Evolutionary conservation across 768 basidiomycete genomes (phyloP).

Genomic region (Tubosaeta sp.): DNA sequence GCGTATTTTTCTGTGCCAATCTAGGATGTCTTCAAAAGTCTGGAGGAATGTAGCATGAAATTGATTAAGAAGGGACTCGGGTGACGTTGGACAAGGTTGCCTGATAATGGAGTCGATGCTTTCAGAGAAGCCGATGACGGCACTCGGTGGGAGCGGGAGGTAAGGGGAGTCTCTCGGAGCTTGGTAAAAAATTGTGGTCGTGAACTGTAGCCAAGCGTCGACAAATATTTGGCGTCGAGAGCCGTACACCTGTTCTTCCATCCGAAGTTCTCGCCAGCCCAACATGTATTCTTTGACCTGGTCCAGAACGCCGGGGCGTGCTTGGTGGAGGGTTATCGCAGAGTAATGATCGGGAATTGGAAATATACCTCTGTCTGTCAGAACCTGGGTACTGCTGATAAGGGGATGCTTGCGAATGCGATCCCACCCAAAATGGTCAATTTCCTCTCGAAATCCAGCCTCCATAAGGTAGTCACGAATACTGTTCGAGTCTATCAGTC

Average conservation of each 20-base stretch:
- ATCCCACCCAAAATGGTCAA: constrained; percentile 29
- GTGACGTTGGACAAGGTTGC: constrained; percentile 5
- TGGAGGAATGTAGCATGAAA: constrained; percentile 14
- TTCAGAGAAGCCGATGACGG: constrained; percentile 22
- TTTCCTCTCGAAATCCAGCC: constrained; percentile 24
- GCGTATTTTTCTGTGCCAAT: constrained; percentile 25
- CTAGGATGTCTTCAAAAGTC: constrained; percentile 15
- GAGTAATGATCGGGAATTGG: neutral
- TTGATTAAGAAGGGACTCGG: constrained; percentile 13
- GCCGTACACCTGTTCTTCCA: constrained; percentile 28
- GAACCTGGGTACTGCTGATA: constrained; percentile 22
- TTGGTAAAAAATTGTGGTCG: constrained; percentile 9
- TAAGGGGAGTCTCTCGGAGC: constrained; percentile 13
- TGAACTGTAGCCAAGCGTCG: constrained; percentile 25
- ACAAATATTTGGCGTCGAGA: constrained; percentile 23
- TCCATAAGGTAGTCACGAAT: constrained; percentile 16
- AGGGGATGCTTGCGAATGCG: constrained; percentile 28
- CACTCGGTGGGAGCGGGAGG: constrained; percentile 26
- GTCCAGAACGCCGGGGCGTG: constrained; percentile 10
- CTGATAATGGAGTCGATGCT: constrained; percentile 25
- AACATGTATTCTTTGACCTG: constrained; percentile 25
- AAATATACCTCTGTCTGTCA: constrained; percentile 21
- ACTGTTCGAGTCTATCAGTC: constrained; percentile 12
- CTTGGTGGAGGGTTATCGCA: constrained; percentile 16
- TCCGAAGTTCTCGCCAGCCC: constrained; percentile 28